Percentiles rank a stretch among this genome's conserved stretches.
These are phyloP conservation scores for Tetrapyrgos nigripes DNA, from an alignment of 1,284 basidiomycete genomes.

Conservation along the genomic window DNA sequence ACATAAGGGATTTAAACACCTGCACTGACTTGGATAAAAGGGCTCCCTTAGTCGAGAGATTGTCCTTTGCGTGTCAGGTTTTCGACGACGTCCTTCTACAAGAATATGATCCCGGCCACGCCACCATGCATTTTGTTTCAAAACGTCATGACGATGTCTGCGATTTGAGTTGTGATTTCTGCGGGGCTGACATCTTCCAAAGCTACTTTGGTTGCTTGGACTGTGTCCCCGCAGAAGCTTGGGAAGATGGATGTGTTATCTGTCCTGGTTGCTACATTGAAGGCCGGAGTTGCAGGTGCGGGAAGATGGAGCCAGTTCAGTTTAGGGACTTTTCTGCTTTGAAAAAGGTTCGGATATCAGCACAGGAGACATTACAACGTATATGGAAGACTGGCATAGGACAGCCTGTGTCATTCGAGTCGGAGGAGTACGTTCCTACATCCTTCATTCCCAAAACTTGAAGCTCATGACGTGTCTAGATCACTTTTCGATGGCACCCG, in stretches of 20 bases:
- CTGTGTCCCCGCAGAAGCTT: constrained; percentile 22
- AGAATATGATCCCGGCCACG: constrained; percentile 52
- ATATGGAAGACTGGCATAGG: not conserved
- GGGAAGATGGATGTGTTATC: constrained; percentile 55
- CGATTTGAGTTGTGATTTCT: constrained; percentile 70
- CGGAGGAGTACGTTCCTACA: constrained; percentile 5
- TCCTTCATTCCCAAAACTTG: not conserved
- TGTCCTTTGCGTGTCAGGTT: constrained; percentile 45
- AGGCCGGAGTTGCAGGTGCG: constrained; percentile 70
- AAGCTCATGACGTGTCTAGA: not conserved
- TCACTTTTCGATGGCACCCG: constrained; percentile 5
- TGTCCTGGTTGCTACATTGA: constrained; percentile 79
- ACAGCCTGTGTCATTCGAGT: not conserved
- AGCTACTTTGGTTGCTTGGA: constrained; percentile 77
- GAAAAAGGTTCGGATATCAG: constrained; percentile 33
- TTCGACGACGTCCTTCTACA: constrained; percentile 65
- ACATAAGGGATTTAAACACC: not conserved
- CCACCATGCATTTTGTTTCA: constrained; percentile 29
- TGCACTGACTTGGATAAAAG: not conserved
- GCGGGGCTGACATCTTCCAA: constrained; percentile 78
- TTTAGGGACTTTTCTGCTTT: constrained; percentile 47
- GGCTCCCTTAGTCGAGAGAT: constrained; percentile 26
- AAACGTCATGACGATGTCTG: constrained; percentile 18
- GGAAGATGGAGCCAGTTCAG: constrained; percentile 63
- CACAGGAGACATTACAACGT: constrained; percentile 23